Percentiles rank a stretch among this genome's conserved stretches.
Conservation (phyloP, 768 basidiomycete species). For the Cystofilobasidium bisporidii region DNA sequence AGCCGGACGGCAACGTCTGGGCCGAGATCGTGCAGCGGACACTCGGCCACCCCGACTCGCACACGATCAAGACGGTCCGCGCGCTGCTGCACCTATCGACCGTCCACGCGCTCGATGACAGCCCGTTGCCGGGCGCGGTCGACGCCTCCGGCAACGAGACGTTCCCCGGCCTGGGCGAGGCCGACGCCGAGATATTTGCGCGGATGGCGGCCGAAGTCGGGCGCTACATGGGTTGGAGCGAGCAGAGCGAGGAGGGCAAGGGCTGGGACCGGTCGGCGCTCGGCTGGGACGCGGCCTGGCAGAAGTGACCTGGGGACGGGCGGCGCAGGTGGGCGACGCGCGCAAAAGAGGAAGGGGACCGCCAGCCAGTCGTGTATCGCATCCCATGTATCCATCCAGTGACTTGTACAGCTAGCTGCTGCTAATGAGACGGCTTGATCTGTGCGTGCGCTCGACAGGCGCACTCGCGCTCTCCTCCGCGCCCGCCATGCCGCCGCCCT, state of each 20-base stretch:
- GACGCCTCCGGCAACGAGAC: neutral
- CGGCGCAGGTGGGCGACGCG: no score
- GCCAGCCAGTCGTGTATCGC: no score
- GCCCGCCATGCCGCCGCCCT: no score
- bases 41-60: conserved; percentile 9
- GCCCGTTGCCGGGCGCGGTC: neutral
- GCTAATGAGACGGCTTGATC: no score
- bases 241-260: neutral
- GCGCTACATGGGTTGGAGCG: conserved; percentile 8
- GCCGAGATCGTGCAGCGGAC: neutral
- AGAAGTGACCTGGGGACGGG: no score
- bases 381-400: no score
- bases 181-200: conserved; percentile 5
- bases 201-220: conserved; percentile 11
- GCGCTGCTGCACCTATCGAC: conserved; percentile 6
- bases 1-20: conserved; percentile 4
- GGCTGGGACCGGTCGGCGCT: conserved; percentile 13
- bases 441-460: no score
- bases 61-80: conserved; percentile 11
- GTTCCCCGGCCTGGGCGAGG: neutral
- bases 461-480: no score
- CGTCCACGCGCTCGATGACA: neutral
- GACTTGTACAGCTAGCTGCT: no score
- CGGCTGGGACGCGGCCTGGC: conserved; percentile 19
- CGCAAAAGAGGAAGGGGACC: no score